phyloP scores from a whole-genome alignment of 129 eudicot genomes.

The Tagetes erecta region DNA sequence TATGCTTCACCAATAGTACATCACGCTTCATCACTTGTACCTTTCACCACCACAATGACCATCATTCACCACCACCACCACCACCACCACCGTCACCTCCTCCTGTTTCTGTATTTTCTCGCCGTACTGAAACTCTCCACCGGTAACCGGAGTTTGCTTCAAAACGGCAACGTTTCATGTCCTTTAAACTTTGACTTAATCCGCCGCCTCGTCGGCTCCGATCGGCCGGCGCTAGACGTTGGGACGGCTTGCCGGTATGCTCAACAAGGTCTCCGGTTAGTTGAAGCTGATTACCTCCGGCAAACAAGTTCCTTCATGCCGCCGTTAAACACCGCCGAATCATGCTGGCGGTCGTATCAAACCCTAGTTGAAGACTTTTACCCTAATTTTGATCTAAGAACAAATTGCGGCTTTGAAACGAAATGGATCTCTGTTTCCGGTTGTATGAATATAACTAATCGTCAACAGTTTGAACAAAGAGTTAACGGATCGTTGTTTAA shows the following conservation, averaged over 20 bases:
- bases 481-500: conserved; percentile 33
- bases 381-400: conserved; percentile 57
- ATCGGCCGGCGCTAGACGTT: conserved; percentile 32
- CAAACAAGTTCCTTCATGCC: conserved; percentile 60
- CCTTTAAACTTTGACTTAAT: conserved; percentile 60
- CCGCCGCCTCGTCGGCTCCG: conserved; percentile 38
- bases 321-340: conserved; percentile 56
- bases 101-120: background rate
- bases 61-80: background rate
- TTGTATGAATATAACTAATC: conserved; percentile 71
- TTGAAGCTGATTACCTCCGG: conserved; percentile 57
- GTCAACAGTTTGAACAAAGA: conserved; percentile 47
- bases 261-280: conserved; percentile 65
- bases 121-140: no score
- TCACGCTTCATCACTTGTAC: conserved; percentile 28
- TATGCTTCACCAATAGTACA: conserved; percentile 27
- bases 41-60: conserved; percentile 18
- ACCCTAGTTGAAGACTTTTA: conserved; percentile 35
- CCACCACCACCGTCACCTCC: conserved; percentile 28
- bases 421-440: conserved; percentile 60
- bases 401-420: conserved; percentile 65
- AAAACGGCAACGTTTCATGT: conserved; percentile 45
- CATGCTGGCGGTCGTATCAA: conserved; percentile 76
- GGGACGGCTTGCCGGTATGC: conserved; percentile 54
- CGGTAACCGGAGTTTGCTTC: conserved; percentile 33